A percentile compares a stretch with the other conserved stretches of the same genome.
These are phyloP conservation scores for Carex cristatella DNA, from an alignment of 176 grass and related monocot species.

Conservation along the genomic window DNA sequence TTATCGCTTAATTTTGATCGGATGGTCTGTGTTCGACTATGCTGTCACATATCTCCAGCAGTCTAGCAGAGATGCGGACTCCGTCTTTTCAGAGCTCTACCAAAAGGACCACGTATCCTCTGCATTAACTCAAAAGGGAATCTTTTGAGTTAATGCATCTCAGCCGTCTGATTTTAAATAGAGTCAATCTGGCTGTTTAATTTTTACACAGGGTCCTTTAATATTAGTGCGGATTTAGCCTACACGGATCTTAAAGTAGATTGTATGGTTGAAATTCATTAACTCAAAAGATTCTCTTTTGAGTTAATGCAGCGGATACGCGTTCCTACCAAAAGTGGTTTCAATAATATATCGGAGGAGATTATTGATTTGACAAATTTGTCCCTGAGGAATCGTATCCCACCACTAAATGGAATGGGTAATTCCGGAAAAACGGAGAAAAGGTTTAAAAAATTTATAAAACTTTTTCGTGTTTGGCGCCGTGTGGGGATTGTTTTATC, in stretches of 20 bases:
- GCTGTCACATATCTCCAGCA: neutral
- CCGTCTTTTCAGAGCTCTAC: neutral
- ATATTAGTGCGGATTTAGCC: too few species aligned
- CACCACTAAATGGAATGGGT: neutral
- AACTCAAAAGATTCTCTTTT: too few species aligned
- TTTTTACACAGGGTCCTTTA: too few species aligned
- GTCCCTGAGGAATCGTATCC: neutral
- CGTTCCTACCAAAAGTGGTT: neutral
- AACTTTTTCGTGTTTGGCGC: slow-evolving; percentile 18
- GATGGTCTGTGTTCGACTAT: neutral
- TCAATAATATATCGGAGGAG: neutral
- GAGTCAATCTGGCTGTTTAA: too few species aligned
- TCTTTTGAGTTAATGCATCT: too few species aligned
- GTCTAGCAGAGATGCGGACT: neutral
- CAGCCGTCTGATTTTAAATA: too few species aligned
- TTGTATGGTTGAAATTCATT: too few species aligned
- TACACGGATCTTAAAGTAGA: too few species aligned
- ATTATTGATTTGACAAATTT: slow-evolving; percentile 8
- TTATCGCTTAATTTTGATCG: neutral
- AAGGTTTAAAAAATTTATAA: neutral
- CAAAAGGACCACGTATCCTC: too few species aligned
- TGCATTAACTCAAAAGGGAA: too few species aligned
- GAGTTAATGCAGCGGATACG: too few species aligned
- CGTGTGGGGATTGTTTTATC: slow-evolving; percentile 5
- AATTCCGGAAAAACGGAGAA: neutral